Conservation (phyloP, 1,284 basidiomycete genomes). For the Moesziomyces sp. region DNA sequence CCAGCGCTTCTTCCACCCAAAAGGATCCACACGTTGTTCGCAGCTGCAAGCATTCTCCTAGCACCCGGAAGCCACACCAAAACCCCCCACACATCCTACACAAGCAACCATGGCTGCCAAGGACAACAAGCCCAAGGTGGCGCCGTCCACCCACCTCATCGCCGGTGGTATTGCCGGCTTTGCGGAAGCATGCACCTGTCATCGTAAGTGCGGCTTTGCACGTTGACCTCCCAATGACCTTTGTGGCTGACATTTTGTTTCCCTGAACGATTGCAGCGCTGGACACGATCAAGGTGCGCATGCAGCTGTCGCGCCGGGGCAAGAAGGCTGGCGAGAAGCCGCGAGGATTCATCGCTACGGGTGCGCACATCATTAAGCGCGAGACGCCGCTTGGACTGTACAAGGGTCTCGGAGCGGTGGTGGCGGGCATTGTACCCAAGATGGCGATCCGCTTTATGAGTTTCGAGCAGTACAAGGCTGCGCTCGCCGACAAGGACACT, state of each 20-base stretch:
- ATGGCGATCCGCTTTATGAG: conserved; percentile 99
- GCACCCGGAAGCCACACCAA: not conserved
- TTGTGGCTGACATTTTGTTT: not conserved
- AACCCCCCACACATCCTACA: not conserved
- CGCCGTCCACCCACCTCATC: conserved; percentile 66
- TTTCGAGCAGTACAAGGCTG: conserved; percentile 92
- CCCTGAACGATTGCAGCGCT: conserved; percentile 68
- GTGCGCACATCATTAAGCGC: conserved; percentile 84
- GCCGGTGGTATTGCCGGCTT: conserved; percentile 68
- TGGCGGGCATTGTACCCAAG: conserved; percentile 93
- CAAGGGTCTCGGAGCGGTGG: conserved; percentile 97
- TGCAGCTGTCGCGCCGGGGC: conserved; percentile 78
- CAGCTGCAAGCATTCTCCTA: conserved; percentile 4
- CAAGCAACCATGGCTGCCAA: conserved; percentile 26
- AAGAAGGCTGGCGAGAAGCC: conserved; percentile 71
- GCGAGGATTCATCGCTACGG: conserved; percentile 92
- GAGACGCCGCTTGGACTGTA: conserved; percentile 96
- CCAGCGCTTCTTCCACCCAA: not conserved
- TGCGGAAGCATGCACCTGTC: conserved; percentile 67
- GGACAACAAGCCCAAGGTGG: conserved; percentile 61
- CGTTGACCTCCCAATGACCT: no score
- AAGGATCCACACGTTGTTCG: not conserved
- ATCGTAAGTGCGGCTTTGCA: conserved; percentile 56
- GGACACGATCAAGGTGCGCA: conserved; percentile 96
- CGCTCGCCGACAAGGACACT: conserved; percentile 79